Conservation (phyloP, 2,329 filamentous ascomycete species). For the Colletotrichum scovillei region DNA sequence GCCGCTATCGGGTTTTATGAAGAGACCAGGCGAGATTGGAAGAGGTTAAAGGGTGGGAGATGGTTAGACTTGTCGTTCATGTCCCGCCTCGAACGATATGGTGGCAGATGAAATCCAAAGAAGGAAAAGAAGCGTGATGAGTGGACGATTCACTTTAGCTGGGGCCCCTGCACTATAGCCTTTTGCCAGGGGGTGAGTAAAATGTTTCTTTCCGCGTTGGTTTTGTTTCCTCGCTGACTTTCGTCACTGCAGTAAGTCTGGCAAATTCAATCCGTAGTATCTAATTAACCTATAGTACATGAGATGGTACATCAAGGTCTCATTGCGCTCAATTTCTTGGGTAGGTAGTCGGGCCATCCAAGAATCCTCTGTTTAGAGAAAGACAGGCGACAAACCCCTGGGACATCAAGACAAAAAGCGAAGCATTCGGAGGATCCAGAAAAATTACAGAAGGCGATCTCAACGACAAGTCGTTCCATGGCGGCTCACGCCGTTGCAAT, state of each 20-base stretch:
- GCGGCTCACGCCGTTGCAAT: slow-evolving; percentile 27
- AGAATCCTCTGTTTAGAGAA: not conserved
- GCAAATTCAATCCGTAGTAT: no score
- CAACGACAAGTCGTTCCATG: slow-evolving; percentile 32
- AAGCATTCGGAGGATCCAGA: slow-evolving; percentile 20
- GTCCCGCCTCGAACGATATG: slow-evolving; percentile 28
- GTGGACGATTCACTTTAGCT: slow-evolving; percentile 19
- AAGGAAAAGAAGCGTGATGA: slow-evolving; percentile 25
- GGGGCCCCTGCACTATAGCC: slow-evolving; percentile 10
- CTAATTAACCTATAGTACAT: no score
- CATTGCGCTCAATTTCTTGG: not conserved
- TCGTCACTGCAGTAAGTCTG: not conserved
- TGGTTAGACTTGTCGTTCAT: slow-evolving; percentile 24
- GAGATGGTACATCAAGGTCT: not conserved
- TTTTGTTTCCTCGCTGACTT: not conserved
- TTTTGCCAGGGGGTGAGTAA: not conserved
- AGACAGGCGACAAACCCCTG: not conserved
- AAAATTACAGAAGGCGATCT: slow-evolving; percentile 35
- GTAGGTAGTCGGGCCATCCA: no score
- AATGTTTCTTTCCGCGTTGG: not conserved
- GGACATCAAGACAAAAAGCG: not conserved
- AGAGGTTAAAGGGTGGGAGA: slow-evolving; percentile 10
- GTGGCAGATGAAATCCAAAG: slow-evolving; percentile 18
- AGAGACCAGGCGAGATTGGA: not conserved
- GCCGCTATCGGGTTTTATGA: slow-evolving; percentile 8